Base-by-base conservation (phyloP, 805 yeast genomes). In the Suhomyces vadensis region DNA sequence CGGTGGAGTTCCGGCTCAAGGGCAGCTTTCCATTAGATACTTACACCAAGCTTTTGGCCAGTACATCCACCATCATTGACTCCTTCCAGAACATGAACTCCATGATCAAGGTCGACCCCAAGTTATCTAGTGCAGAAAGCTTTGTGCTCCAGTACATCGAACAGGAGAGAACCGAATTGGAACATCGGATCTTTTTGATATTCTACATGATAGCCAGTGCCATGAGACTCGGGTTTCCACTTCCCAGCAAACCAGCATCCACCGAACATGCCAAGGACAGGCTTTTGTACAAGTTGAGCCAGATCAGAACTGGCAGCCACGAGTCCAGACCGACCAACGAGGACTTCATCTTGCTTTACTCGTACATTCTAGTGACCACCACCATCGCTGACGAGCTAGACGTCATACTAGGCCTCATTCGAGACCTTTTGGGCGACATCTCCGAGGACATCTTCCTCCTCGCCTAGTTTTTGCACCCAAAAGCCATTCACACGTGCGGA, bases 191-290 rank as follows among this genome's bases (percentile, higher is more conserved):
- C 2, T 87, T 87, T 51, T 65, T 87, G 47, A 80, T 85, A 5
- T 87, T 87, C 58, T 88, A 88, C 65, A 82, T 83, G 84, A 65
- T 84, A 11, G 82, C 95, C 2, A 81, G 92, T 8, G 85, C 95
- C 0, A 71, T 87, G 67, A 76, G 80, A 35, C 66, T 87, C 7
- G 89, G 90, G 2, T 79, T 86, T 44, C 95, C 95, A 2, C 58
- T 87, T 19, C 95, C 95, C 0, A 78, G 76, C 19, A 82, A 82
- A 52, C 83, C 91, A 1, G 92, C 94, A 0, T 81, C 87, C 0
- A 83, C 89, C 0, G 86, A 79, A 35, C 86, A 83, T 57, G 83
- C 94, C 0, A 78, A 82, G 52, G 87, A 83, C 48, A 63, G 90
- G 25, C 71, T 87, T 69, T 69, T 87, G 49, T 77, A 72, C 37